These are phyloP conservation scores for Chalciporus pseudorubinellus DNA, from an alignment of 768 basidiomycete genomes.

Conservation along the genomic window DNA sequence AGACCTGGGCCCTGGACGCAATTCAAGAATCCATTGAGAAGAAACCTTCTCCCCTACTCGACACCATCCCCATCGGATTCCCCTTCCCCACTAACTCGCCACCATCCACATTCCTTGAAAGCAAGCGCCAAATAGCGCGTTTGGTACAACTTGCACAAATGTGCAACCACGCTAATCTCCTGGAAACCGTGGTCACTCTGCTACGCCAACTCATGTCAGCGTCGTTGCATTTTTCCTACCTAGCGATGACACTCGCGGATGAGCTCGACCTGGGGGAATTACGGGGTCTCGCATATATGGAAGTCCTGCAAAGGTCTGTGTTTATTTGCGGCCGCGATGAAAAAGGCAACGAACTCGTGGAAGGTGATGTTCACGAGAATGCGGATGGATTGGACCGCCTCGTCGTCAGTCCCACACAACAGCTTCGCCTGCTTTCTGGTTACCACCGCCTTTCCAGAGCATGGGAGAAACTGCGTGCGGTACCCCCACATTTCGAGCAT, in stretches of 20 bases:
- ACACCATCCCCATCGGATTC: constrained; percentile 35
- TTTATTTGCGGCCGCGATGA: constrained; percentile 21
- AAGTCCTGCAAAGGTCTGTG: constrained; percentile 65
- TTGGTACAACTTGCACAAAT: constrained; percentile 65
- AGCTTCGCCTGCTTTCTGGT: constrained; percentile 63
- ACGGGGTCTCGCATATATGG: constrained; percentile 65
- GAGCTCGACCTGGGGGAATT: constrained; percentile 61
- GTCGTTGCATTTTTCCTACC: constrained; percentile 65
- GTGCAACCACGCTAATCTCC: constrained; percentile 59
- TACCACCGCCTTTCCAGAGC: constrained; percentile 64
- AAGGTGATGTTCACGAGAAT: constrained; percentile 32
- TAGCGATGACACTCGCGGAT: constrained; percentile 72
- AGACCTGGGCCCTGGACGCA: constrained; percentile 74
- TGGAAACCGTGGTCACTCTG: constrained; percentile 57
- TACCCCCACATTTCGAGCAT: constrained; percentile 64
- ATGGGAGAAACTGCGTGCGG: constrained; percentile 62
- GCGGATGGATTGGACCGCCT: constrained; percentile 45
- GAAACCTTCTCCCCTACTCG: constrained; percentile 52
- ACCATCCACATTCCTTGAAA: constrained; percentile 36
- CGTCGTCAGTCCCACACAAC: constrained; percentile 55
- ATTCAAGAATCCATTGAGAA: constrained; percentile 66
- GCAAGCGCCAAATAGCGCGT: constrained; percentile 51
- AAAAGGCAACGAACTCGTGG: constrained; percentile 16
- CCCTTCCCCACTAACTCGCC: constrained; percentile 26
- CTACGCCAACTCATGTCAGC: constrained; percentile 59